Conservation (phyloP, 305 asterid genomes). For the Euphrasia arctica region DNA sequence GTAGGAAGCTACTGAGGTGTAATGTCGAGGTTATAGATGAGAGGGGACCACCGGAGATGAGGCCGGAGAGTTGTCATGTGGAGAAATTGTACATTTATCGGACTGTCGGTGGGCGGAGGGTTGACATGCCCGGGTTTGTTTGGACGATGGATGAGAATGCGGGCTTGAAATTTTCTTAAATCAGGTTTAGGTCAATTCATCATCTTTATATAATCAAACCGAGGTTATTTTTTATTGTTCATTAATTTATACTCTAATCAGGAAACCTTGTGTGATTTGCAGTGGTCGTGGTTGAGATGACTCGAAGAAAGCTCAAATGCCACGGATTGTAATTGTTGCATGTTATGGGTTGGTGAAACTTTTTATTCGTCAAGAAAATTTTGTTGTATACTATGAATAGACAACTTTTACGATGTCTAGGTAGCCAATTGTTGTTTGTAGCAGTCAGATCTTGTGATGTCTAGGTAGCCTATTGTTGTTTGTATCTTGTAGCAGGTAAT, state of each 20-base stretch:
- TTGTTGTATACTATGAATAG: conserved; percentile 26
- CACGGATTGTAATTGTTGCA: background rate
- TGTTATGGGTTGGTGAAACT: background rate
- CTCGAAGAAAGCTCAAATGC: background rate
- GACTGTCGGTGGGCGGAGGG: conserved; percentile 68
- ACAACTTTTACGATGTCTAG: conserved; percentile 8
- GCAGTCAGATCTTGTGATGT: background rate
- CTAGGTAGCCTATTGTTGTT: background rate
- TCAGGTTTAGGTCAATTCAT: conserved; percentile 5
- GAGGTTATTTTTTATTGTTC: background rate
- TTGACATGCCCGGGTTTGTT: conserved; percentile 73
- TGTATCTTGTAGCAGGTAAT: conserved; percentile 7
- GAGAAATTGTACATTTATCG: conserved; percentile 80
- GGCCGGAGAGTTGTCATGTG: conserved; percentile 59
- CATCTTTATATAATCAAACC: background rate
- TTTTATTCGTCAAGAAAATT: background rate
- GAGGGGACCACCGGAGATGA: conserved; percentile 52
- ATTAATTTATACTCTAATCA: background rate
- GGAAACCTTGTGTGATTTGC: background rate
- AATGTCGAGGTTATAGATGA: conserved; percentile 93
- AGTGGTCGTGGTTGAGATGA: background rate
- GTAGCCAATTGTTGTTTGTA: conserved; percentile 13
- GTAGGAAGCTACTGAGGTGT: conserved; percentile 66
- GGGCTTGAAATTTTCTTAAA: conserved; percentile 13
- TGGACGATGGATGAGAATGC: conserved; percentile 60